phyloP scores from a whole-genome alignment of 257 asterid genomes.

The Apocynum venetum region DNA sequence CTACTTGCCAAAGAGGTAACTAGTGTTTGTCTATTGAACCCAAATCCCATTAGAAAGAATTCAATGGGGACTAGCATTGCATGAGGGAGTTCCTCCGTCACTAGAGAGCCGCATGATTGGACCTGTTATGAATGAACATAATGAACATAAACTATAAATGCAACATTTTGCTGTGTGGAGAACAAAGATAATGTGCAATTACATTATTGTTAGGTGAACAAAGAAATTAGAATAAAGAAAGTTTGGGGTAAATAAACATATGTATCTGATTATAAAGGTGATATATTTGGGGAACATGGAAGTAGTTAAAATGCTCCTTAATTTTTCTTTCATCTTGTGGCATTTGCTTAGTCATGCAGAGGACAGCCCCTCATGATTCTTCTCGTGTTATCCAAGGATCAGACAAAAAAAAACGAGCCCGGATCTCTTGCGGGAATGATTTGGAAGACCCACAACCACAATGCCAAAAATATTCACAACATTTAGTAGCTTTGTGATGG shows the following conservation, averaged over 20 bases:
- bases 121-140: slow-evolving; percentile 31
- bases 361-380: not conserved
- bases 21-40: slow-evolving; percentile 40
- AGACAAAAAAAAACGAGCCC: no score
- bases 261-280: no score
- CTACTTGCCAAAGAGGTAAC: slow-evolving; percentile 6
- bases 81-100: slow-evolving; percentile 77
- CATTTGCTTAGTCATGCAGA: not conserved
- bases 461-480: no score
- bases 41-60: slow-evolving; percentile 66
- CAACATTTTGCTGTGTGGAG: not conserved
- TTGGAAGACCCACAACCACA: no score
- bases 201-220: no score
- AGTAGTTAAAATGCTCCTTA: not conserved
- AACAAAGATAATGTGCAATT: not conserved
- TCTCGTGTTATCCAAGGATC: no score
- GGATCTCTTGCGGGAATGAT: no score
- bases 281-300: not conserved
- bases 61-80: slow-evolving; percentile 72
- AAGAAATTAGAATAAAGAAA: no score
- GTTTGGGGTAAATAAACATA: no score
- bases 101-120: slow-evolving; percentile 72
- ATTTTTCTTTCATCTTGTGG: not conserved
- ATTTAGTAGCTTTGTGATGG: no score
- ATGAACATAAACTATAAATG: not conserved